Evolutionary conservation across 345 rosid species (phyloP).

Genomic region (Eucalyptus caleyi): DNA sequence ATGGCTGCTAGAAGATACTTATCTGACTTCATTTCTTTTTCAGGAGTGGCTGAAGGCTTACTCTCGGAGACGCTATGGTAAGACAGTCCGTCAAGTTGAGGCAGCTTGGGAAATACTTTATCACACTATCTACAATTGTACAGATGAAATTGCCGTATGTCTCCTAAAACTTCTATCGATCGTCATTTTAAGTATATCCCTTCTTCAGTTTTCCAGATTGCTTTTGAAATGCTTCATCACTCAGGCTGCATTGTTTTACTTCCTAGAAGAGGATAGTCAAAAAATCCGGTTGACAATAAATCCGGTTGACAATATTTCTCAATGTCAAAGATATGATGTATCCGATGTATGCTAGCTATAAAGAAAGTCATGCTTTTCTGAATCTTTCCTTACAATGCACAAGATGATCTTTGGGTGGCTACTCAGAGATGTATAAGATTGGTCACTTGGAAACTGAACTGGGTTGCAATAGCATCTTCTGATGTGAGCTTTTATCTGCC

Average conservation of each 20-base stretch:
- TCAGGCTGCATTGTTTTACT: not conserved
- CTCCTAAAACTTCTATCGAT: not conserved
- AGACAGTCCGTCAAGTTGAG: conserved; percentile 35
- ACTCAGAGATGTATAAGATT: not conserved
- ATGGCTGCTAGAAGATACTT: not conserved
- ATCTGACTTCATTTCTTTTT: not conserved
- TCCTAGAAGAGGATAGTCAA: not conserved
- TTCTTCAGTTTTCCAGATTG: not conserved
- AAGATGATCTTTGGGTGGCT: not conserved
- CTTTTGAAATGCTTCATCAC: not conserved
- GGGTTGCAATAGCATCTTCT: not conserved
- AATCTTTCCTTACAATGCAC: not conserved
- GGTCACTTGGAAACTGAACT: not conserved
- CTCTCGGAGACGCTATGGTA: conserved; percentile 73
- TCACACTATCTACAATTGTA: conserved; percentile 76
- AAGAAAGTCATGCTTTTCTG: not conserved
- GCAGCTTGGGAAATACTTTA: conserved; percentile 83
- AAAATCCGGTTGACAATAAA: not conserved
- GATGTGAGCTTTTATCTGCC: not conserved
- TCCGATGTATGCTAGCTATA: not conserved
- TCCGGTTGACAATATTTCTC: not conserved
- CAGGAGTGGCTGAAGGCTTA: conserved; percentile 85
- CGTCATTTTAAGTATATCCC: not conserved
- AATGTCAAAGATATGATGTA: not conserved
- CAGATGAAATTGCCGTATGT: conserved; percentile 79